Base-by-base conservation (phyloP, 2,329 filamentous ascomycete genomes). In the Pseudopyrenochaeta lycopersici region DNA sequence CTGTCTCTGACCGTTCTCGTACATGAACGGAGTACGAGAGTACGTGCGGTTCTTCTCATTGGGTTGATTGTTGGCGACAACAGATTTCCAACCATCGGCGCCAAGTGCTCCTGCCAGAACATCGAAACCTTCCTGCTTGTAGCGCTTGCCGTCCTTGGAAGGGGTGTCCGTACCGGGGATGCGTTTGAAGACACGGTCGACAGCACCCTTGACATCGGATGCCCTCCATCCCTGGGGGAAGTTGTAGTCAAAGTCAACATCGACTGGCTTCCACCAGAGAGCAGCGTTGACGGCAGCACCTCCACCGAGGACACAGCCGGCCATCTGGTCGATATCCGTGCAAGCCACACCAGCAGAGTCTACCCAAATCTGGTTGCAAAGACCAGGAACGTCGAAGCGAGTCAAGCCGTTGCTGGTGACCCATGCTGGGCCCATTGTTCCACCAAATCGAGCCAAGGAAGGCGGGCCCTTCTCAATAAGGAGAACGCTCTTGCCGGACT, bases 221-320 rank as follows among this genome's bases (percentile, higher is more conserved):
- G 85, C 81, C 73, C 89, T 87, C 90, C 90, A 92, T 27, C 89
- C 89, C 1, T 77, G 60, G 1, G 90, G 90, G 77, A 90, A 92
- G 71, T 89, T 89, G 70, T 84, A 81, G 69, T 92, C 87, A 79
- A 89, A 92, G 69, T 92, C 90, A 7, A 77, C 71, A 4, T 83
- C 80, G 55, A 87, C 84, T 0, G 89, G 82, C 71, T 84, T 86
- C 82, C 86, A 89, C 84, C 86, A 90, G 30, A 90, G 79, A 39
- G 86, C 87, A 45, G 88, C 85, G 61, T 90, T 91, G 66, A 90
- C 80, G 23, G 86, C 84, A 12, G 85, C 84, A 7, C 86, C 85
- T 49, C 88, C 89, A 43, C 89, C 89, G 2, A 91, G 81, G 38
- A 91, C 80, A 57, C 89, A 91, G 12, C 88, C 89, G 11, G 87